phyloP scores from a whole-genome alignment of 2,329 filamentous ascomycete genomes.

The Colletotrichum karsti region DNA sequence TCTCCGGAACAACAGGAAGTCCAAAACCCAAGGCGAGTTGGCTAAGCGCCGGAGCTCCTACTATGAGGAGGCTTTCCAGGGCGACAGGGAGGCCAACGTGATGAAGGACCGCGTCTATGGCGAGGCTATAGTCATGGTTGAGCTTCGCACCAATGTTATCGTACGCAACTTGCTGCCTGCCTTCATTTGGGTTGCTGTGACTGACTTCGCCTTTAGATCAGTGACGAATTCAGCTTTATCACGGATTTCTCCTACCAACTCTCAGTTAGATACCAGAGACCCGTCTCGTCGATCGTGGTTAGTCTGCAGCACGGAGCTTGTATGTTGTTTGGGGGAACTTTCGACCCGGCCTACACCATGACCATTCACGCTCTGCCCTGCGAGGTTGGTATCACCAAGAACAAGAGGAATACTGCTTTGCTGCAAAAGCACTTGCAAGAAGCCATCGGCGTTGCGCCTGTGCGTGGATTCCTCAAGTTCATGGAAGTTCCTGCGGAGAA shows the following conservation, averaged over 20 bases:
- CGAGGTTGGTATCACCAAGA: conserved; percentile 76
- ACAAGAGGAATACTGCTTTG: conserved; percentile 82
- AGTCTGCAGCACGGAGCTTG: conserved; percentile 79
- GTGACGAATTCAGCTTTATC: conserved; percentile 79
- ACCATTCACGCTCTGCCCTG: conserved; percentile 75
- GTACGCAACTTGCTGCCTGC: conserved; percentile 49
- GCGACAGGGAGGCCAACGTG: conserved; percentile 39
- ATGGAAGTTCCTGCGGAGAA: conserved; percentile 75
- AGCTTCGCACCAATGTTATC: conserved; percentile 71
- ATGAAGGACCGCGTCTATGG: conserved; percentile 56
- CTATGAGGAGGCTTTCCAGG: conserved; percentile 55
- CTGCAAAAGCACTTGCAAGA: conserved; percentile 81
- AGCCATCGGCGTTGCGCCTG: conserved; percentile 69
- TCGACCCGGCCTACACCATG: conserved; percentile 82
- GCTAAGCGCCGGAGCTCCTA: conserved; percentile 50
- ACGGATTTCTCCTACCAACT: conserved; percentile 78
- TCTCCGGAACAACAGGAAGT: conserved; percentile 36
- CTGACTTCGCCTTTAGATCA: conserved; percentile 59
- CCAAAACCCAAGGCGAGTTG: conserved; percentile 41
- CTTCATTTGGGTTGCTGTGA: background rate
- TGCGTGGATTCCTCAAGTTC: conserved; percentile 79
- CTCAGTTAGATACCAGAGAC: conserved; percentile 78
- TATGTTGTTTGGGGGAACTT: conserved; percentile 77
- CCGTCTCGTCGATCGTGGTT: conserved; percentile 77
- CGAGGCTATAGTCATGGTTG: conserved; percentile 68